Evolutionary conservation across 495 filamentous ascomycete genomes (phyloP).

Genomic region (Tuber borchii): DNA sequence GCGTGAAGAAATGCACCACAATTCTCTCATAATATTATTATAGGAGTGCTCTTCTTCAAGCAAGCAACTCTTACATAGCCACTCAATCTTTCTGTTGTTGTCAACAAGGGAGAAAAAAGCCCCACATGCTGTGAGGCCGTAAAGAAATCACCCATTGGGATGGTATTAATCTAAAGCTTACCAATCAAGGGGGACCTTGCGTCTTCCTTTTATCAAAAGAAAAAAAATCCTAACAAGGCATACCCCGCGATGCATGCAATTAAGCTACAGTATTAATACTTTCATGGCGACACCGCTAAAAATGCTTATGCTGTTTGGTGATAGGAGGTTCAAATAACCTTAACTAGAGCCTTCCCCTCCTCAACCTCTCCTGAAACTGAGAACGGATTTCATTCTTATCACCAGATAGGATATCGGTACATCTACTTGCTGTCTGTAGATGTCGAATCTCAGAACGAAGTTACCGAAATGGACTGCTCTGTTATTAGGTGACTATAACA

Average conservation of each 20-base stretch:
- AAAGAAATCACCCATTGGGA: neutral
- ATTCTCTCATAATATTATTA: neutral
- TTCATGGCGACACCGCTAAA: too few species aligned
- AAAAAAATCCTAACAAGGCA: neutral
- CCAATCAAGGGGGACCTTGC: neutral
- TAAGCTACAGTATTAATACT: neutral
- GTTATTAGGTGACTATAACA: neutral
- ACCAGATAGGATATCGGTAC: neutral
- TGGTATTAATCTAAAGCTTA: neutral
- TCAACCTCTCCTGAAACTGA: neutral
- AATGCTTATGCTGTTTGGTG: neutral
- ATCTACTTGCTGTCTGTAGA: neutral
- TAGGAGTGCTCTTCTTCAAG: neutral
- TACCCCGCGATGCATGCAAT: neutral
- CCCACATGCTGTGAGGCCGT: neutral
- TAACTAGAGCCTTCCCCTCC: neutral
- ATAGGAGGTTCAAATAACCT: neutral
- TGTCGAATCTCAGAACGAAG: neutral
- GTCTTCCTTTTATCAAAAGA: neutral
- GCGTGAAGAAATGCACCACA: neutral
- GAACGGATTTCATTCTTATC: neutral
- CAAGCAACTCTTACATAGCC: neutral
- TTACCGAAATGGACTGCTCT: neutral
- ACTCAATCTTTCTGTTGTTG: neutral
- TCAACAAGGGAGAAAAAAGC: neutral